Conservation (phyloP, 805 yeast species). For the Candida ortonii region DNA sequence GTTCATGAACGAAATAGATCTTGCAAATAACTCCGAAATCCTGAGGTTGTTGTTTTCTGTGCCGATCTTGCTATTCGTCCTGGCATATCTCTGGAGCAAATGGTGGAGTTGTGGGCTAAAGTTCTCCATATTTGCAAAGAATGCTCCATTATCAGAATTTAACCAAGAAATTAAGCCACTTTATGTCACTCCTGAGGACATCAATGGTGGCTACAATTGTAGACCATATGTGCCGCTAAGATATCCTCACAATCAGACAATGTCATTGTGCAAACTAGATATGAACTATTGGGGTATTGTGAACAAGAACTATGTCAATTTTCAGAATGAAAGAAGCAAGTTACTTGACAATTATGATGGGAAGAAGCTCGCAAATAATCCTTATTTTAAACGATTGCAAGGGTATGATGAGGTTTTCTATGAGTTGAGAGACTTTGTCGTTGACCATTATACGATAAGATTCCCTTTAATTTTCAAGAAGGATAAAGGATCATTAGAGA, state of each 20-base stretch:
- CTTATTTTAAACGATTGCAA: constrained; percentile 40
- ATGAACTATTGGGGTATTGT: constrained; percentile 51
- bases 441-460: constrained; percentile 40
- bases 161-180: constrained; percentile 16
- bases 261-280: constrained; percentile 48
- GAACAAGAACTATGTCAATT: constrained; percentile 43
- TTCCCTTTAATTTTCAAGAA: constrained; percentile 43
- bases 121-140: too few relatives aligned
- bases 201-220: constrained; percentile 27
- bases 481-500: constrained; percentile 35
- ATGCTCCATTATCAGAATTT: too few relatives aligned
- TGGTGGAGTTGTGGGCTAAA: too few relatives aligned
- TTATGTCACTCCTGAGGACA: constrained; percentile 17
- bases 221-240: constrained; percentile 54
- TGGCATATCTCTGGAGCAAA: too few relatives aligned
- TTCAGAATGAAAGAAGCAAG: constrained; percentile 39
- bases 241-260: constrained; percentile 54
- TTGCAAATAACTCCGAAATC: too few relatives aligned
- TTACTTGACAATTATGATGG: constrained; percentile 40
- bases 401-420: constrained; percentile 35
- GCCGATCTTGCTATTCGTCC: too few relatives aligned
- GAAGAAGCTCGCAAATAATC: constrained; percentile 30
- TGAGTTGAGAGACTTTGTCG: constrained; percentile 43
- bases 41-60: too few relatives aligned
- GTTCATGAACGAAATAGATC: too few relatives aligned